Base-by-base conservation (phyloP, 768 basidiomycete species). In the Russula emetica region DNA sequence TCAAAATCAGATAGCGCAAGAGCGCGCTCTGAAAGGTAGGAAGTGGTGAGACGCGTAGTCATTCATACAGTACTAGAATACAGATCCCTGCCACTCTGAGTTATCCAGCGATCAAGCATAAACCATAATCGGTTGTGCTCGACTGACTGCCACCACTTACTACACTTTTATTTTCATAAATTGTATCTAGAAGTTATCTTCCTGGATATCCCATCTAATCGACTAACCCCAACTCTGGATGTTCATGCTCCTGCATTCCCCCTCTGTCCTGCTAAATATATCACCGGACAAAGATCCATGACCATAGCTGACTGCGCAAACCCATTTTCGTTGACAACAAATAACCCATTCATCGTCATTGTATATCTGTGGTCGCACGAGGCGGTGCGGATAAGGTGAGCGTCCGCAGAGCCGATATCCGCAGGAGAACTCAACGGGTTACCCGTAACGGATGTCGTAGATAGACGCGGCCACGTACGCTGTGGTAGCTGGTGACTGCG, bases 151-250 rank as follows among this genome's bases (percentile, higher is more conserved):
- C 4, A 34, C 32, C 22, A 10, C 38, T 18, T 8, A 26, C 44
- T 24, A 2, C 45, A 5, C 44, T 5, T 14, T 38, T 16, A 13
- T 8, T 8, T 6, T 42, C 26, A 6, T 13, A 16, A 30, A 47
- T 11, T 30, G 20, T 49, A 28, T n/a, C 51, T 67, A 72, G 11
- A 72, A 57, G 26, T 67, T 68, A 67, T 79, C 78, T 60, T 68
- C 68, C 74, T 73, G 78, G 8, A 74, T 66, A n/a, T 68, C 58
- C 68, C 74, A 70, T 22, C 70, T 76, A 56, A 69, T 60, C n/a
- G 61, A 67, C 66, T 80, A 80, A 8, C 74, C 74, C 57, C 81
- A 81, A 8, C 7, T 72, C 70, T 30, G 67, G 58, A 65, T 81
- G 80, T 9, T 61, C 53, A 47, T 66, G 24, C n/a, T 51, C 57